Conservation (phyloP, 2,329 filamentous ascomycete genomes). For the Sporothrix brunneoviolacea region DNA sequence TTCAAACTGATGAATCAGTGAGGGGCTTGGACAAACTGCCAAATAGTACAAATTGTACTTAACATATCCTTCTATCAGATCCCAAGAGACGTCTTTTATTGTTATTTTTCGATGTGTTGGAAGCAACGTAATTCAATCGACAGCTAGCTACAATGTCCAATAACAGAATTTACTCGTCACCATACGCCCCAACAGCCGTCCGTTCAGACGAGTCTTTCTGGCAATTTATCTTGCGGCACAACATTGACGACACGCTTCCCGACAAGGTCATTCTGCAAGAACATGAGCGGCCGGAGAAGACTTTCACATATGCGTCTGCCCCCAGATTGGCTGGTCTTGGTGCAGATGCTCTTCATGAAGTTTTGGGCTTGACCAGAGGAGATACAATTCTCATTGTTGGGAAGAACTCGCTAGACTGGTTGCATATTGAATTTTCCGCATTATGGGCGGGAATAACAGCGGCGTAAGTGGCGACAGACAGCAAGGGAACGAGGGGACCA, state of each 20-base stretch:
- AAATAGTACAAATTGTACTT: too few relatives aligned
- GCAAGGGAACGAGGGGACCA: too few relatives aligned
- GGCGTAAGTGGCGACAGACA: too few relatives aligned
- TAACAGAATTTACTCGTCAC: not conserved
- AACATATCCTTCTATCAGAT: too few relatives aligned
- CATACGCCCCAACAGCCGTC: not conserved
- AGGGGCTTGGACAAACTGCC: too few relatives aligned
- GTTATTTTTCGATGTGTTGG: too few relatives aligned
- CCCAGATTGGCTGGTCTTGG: not conserved
- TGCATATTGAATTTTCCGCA: not conserved
- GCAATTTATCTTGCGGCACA: slow-evolving; percentile 5
- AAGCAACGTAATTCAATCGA: too few relatives aligned
- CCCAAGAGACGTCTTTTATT: too few relatives aligned
- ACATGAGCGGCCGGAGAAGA: not conserved
- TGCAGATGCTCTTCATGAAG: not conserved
- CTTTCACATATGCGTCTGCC: not conserved
- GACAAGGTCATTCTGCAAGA: slow-evolving; percentile 6
- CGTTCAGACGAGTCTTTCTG: slow-evolving; percentile 3
- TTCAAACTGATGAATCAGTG: too few relatives aligned
- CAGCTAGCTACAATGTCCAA: too few relatives aligned
- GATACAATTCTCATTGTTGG: slow-evolving; percentile 2
- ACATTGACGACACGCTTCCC: slow-evolving; percentile 7
- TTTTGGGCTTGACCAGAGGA: not conserved
- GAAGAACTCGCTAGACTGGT: not conserved
- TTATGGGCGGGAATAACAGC: slow-evolving; percentile 2